Evolutionary conservation across 2,329 filamentous ascomycete species (phyloP).

Genomic region (Chrysosporium keratinophilum): DNA sequence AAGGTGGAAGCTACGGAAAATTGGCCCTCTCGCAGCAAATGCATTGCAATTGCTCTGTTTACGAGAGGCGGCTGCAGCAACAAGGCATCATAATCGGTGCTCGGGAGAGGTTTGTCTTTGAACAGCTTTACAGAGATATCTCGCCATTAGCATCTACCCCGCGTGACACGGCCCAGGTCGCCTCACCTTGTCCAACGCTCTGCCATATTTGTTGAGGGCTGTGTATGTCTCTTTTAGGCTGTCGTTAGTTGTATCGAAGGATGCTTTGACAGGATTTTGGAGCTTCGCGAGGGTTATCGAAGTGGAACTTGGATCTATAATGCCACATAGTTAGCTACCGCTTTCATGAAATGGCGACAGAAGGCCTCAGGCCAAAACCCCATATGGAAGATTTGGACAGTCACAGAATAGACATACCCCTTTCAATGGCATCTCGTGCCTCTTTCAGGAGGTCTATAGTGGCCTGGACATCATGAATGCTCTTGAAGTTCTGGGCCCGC

Average conservation of each 20-base stretch:
- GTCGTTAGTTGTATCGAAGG: slow-evolving; percentile 68
- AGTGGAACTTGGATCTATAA: slow-evolving; percentile 56
- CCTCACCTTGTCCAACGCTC: slow-evolving; percentile 67
- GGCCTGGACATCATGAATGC: slow-evolving; percentile 68
- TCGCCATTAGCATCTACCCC: background rate
- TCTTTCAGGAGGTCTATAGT: slow-evolving; percentile 67
- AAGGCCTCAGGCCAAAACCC: background rate
- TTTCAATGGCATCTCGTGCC: slow-evolving; percentile 62
- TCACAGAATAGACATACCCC: slow-evolving; percentile 40
- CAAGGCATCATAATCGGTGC: slow-evolving; percentile 70
- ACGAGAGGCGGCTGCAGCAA: slow-evolving; percentile 65
- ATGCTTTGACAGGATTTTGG: slow-evolving; percentile 72
- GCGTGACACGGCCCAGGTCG: background rate
- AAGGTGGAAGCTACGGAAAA: slow-evolving; percentile 83
- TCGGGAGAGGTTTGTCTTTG: slow-evolving; percentile 58
- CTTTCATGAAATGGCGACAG: too few species aligned
- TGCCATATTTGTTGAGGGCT: slow-evolving; percentile 72
- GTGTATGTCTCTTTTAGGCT: slow-evolving; percentile 75
- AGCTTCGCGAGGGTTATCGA: slow-evolving; percentile 69
- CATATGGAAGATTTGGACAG: background rate
- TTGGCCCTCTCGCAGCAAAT: slow-evolving; percentile 85
- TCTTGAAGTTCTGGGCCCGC: slow-evolving; percentile 57
- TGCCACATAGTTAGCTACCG: background rate
- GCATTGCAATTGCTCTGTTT: slow-evolving; percentile 92
- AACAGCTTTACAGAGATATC: slow-evolving; percentile 43